A percentile compares a stretch with the other conserved stretches of the same genome.
phyloP scores from a whole-genome alignment of 331 rosid species.

The Rosa hybrid region DNA sequence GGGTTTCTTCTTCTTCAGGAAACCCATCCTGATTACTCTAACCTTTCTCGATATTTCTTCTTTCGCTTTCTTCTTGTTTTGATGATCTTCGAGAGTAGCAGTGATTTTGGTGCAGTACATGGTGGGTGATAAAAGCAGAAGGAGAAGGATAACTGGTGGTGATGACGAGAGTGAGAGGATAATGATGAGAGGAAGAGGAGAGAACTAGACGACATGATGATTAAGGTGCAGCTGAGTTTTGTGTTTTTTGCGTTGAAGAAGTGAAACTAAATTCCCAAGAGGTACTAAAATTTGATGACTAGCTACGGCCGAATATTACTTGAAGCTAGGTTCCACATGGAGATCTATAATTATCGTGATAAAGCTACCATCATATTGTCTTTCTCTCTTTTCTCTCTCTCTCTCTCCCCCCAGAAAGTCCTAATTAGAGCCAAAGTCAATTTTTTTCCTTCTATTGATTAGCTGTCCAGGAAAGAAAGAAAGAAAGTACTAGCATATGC shows the following conservation, averaged over 20 bases:
- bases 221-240: constrained; percentile 31
- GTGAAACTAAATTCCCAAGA: constrained; percentile 31
- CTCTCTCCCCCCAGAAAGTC: constrained; percentile 15
- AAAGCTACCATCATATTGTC: constrained; percentile 26
- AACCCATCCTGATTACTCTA: constrained; percentile 23
- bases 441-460: not conserved
- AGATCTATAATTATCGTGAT: constrained; percentile 11
- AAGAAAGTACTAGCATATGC: not conserved
- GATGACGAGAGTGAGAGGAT: constrained; percentile 61
- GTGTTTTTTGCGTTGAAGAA: constrained; percentile 37
- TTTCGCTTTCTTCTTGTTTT: constrained; percentile 35
- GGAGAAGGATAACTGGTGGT: constrained; percentile 21
- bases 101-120: constrained; percentile 45
- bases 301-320: constrained; percentile 6
- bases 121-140: constrained; percentile 40
- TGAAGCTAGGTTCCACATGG: constrained; percentile 14
- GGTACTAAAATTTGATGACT: not conserved
- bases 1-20: constrained; percentile 80
- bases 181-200: constrained; percentile 60
- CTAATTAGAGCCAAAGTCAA: constrained; percentile 10
- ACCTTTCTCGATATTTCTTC: constrained; percentile 42
- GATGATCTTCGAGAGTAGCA: constrained; percentile 13
- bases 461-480: not conserved
- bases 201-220: constrained; percentile 63
- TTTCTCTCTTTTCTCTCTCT: constrained; percentile 7